Percentiles rank a stretch among this genome's conserved stretches.
phyloP scores from a whole-genome alignment of 1,284 basidiomycete genomes.

The Coniferiporia sulphurascens region DNA sequence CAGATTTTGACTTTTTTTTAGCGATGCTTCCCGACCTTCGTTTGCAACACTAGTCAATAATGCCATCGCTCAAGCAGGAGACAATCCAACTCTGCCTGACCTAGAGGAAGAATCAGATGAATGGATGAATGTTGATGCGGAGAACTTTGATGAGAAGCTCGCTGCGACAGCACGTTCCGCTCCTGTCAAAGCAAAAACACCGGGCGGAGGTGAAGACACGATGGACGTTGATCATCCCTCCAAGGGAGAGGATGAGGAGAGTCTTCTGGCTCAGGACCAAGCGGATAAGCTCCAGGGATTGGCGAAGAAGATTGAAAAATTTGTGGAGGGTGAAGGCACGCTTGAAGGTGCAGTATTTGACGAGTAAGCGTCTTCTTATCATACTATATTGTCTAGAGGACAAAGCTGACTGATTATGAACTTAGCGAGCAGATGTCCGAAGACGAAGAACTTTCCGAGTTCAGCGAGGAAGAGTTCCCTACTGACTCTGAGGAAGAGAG shows the following conservation, averaged over 20 bases:
- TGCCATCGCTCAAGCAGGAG: conserved; percentile 47
- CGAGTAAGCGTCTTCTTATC: conserved; percentile 57
- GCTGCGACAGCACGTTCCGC: conserved; percentile 35
- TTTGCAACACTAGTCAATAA: conserved; percentile 44
- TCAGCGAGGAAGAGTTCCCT: conserved; percentile 41
- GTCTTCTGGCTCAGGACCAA: conserved; percentile 46
- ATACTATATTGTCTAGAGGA: not conserved
- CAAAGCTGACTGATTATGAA: conserved; percentile 8
- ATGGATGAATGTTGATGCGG: conserved; percentile 67
- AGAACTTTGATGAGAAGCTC: conserved; percentile 61
- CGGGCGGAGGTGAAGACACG: conserved; percentile 19
- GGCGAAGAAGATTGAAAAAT: conserved; percentile 79
- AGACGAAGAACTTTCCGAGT: conserved; percentile 33
- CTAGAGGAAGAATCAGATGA: conserved; percentile 60
- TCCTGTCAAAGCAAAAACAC: conserved; percentile 18
- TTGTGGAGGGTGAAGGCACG: conserved; percentile 84
- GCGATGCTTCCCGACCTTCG: conserved; percentile 10
- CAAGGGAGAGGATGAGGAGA: conserved; percentile 36
- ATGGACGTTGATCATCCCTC: conserved; percentile 44
- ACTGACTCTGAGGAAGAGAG: conserved; percentile 38
- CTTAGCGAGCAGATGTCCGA: conserved; percentile 58
- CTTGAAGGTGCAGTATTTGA: conserved; percentile 83
- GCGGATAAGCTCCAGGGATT: conserved; percentile 84
- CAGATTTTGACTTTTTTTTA: not conserved
- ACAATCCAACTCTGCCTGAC: conserved; percentile 20